Evolutionary conservation across 1,139 yeast genomes (phyloP).

Genomic region (Candida pseudoviswanathii): DNA sequence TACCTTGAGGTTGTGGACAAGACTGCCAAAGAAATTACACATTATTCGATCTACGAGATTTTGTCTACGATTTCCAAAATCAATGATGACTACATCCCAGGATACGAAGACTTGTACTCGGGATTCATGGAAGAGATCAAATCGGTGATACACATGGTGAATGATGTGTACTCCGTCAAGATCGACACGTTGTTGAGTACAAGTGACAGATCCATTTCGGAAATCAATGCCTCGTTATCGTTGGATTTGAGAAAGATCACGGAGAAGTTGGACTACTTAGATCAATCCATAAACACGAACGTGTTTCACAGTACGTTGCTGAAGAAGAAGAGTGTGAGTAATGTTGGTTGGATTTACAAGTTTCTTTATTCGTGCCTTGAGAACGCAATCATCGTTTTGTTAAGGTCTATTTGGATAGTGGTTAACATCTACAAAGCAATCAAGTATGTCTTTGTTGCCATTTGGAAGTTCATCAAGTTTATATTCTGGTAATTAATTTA

Average conservation of each 20-base stretch:
- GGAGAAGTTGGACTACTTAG: conserved; percentile 65
- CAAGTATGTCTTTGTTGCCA: conserved; percentile 30
- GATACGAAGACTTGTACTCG: conserved; percentile 35
- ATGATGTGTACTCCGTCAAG: conserved; percentile 48
- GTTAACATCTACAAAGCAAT: conserved; percentile 56
- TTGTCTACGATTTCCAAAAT: conserved; percentile 29
- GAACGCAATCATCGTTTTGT: conserved; percentile 55
- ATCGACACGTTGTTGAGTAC: conserved; percentile 68
- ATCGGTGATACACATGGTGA: conserved; percentile 40
- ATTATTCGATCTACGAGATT: conserved; percentile 26
- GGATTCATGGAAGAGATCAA: conserved; percentile 39
- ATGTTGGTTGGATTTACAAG: conserved; percentile 30
- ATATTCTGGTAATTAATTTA: conserved; percentile 1
- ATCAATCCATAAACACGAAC: conserved; percentile 34
- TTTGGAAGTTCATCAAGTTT: conserved; percentile 38
- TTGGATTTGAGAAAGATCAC: conserved; percentile 70
- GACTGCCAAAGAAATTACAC: conserved; percentile 24
- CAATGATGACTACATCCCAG: conserved; percentile 39
- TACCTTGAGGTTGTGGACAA: conserved; percentile 22
- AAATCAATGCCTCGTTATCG: conserved; percentile 78
- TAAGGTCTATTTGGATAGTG: conserved; percentile 73
- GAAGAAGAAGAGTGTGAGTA: conserved; percentile 9
- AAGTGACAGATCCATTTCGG: conserved; percentile 79
- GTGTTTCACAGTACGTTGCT: not conserved
- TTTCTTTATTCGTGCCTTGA: conserved; percentile 44